phyloP scores from a whole-genome alignment of 106 monocot species.

The Platanthera guangdongensis region DNA sequence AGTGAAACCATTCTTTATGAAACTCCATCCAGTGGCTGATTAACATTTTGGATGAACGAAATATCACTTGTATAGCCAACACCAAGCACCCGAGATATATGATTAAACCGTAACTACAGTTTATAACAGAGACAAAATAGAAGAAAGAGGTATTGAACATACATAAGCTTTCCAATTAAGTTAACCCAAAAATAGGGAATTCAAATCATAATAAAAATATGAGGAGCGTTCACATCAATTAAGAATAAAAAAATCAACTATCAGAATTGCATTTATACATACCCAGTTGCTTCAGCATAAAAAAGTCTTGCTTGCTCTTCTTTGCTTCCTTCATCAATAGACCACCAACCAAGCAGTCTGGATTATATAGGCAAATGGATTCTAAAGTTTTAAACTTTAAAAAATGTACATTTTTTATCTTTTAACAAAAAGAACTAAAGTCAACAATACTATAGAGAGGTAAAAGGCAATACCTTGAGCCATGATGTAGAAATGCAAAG shows the following conservation, averaged over 20 bases:
- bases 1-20: not conserved
- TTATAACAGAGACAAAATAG: not conserved
- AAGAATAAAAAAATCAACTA: not conserved
- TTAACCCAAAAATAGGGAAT: not conserved
- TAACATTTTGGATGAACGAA: not conserved
- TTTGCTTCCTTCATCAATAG: conserved; percentile 96
- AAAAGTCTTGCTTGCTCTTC: conserved; percentile 85
- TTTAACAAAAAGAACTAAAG: too few relatives aligned
- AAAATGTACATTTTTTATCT: too few relatives aligned
- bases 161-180: not conserved
- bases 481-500: conserved; percentile 87
- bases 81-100: not conserved
- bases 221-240: not conserved
- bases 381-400: too few relatives aligned
- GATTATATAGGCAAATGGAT: conserved; percentile 1
- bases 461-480: conserved; percentile 57
- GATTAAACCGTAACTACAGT: not conserved
- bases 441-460: not conserved
- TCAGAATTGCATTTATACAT: conserved; percentile 6
- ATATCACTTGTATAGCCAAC: not conserved
- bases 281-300: conserved; percentile 65
- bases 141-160: not conserved
- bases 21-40: not conserved
- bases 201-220: not conserved
- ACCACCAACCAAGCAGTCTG: conserved; percentile 97